These are phyloP conservation scores for Passiflora organensis DNA, from an alignment of 345 rosid species.

Conservation along the genomic window DNA sequence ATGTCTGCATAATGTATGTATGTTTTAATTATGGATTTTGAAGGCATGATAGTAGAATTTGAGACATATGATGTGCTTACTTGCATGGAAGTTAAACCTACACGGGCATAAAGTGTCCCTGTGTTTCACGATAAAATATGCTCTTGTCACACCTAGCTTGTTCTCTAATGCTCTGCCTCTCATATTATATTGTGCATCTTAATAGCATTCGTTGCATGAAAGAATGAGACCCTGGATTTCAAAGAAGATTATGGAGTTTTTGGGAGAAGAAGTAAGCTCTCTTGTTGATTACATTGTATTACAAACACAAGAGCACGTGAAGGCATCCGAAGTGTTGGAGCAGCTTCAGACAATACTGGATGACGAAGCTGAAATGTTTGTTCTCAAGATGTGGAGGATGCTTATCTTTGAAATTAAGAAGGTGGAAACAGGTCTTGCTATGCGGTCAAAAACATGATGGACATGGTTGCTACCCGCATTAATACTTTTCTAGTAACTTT, in stretches of 20 bases:
- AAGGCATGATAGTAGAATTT: no score
- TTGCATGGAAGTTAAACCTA: no score
- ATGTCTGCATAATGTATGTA: no score
- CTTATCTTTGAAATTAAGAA: conserved; percentile 92
- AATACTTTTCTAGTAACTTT: not conserved
- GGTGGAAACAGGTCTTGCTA: conserved; percentile 68
- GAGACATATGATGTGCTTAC: no score
- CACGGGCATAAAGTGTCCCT: no score
- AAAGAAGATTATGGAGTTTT: conserved; percentile 87
- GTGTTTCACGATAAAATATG: no score
- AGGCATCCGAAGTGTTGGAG: conserved; percentile 93
- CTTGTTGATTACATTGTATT: conserved; percentile 81
- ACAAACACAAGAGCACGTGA: conserved; percentile 77
- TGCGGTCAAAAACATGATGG: conserved; percentile 50
- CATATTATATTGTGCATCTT: conserved; percentile 7
- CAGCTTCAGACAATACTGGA: conserved; percentile 75
- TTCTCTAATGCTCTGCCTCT: conserved; percentile 11
- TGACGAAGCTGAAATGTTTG: conserved; percentile 98
- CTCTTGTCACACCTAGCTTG: no score
- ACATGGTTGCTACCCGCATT: not conserved
- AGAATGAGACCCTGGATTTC: conserved; percentile 99
- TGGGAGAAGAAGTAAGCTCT: conserved; percentile 91
- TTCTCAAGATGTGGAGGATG: conserved; percentile 99
- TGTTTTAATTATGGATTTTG: no score
- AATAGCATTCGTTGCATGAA: conserved; percentile 76